Base-by-base conservation (phyloP, 257 asterid genomes). In the Salvia rosmarinus region DNA sequence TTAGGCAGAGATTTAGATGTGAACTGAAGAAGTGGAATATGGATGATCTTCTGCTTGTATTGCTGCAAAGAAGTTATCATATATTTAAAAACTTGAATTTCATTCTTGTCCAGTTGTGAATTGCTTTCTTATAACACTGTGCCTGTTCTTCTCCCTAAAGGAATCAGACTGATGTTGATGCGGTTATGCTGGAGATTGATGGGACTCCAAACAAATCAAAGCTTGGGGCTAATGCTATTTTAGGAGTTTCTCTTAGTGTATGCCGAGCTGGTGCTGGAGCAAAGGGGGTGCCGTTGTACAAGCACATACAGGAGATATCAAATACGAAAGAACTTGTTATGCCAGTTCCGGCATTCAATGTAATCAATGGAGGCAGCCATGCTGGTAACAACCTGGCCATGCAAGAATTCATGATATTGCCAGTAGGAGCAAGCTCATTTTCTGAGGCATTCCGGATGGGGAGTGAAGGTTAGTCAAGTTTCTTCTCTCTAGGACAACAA, bases 251-350 rank as follows among this genome's bases (percentile, higher is more conserved):
- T 32, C 93, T 94, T 70, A 91, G 99, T 67, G 86, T 89, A 56
- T 94, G 99, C 64, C 78, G 99, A 81, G 99, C 98, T 68, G 99
- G 99, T 55, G 96, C 99, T 25, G 98, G 98, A 57, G 96, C 98
- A 57, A 91, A 94, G 75, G 89, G 95, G 66, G 82, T 88, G 34
- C 93, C 98, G 0, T 75, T 94, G 73, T 91, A 89, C 83, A 88
- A 83, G 71, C 99, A 94, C 82, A 91, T 94, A 71, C 96, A 94
- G 76, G 98, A 91, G 82, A 9, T 95, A 50, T 88, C 99, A 12
- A 85, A 83, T 70, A 95, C 95, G 16, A 83, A 83, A 73, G 98
- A 95, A 75, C 98, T 95, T 54, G 95, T 95, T 52, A 91, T 95
- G 99, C 99, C 99, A 2, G 99, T 95, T 50, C 99, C 98, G 2